phyloP scores from a whole-genome alignment of 116 monocot genomes.

The Iris pallida region DNA sequence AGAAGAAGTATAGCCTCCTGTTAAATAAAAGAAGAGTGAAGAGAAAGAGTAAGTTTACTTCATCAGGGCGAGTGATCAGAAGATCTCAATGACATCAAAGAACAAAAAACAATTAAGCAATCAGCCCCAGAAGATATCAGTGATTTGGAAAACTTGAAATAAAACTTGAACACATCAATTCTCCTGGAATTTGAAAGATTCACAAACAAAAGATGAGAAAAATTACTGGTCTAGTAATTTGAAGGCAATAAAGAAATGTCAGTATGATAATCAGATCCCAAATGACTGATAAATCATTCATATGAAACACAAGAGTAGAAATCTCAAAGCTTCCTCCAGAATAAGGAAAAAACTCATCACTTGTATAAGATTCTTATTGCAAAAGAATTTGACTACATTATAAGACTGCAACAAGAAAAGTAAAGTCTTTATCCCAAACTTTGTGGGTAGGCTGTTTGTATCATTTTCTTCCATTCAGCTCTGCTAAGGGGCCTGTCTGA shows the following conservation, averaged over 20 bases:
- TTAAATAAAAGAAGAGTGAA: background rate
- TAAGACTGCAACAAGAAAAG: no score
- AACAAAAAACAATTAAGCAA: background rate
- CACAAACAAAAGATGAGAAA: background rate
- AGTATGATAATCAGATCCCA: no score
- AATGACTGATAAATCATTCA: no score
- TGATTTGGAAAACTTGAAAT: background rate
- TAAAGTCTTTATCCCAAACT: no score
- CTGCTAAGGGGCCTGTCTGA: no score
- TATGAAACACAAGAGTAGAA: no score
- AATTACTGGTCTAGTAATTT: background rate
- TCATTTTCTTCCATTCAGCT: no score
- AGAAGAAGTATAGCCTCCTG: conserved; percentile 16
- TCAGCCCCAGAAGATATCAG: background rate
- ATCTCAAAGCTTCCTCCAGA: no score
- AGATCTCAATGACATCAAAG: background rate
- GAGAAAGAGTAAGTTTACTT: background rate
- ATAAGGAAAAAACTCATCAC: no score
- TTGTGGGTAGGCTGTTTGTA: no score
- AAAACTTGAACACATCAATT: background rate
- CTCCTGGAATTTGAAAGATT: background rate
- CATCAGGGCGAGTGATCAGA: background rate
- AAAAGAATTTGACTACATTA: no score
- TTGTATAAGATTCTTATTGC: no score
- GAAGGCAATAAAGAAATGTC: background rate